Conservation (phyloP, 306 rosid genomes). For the Calophaca sinica region DNA sequence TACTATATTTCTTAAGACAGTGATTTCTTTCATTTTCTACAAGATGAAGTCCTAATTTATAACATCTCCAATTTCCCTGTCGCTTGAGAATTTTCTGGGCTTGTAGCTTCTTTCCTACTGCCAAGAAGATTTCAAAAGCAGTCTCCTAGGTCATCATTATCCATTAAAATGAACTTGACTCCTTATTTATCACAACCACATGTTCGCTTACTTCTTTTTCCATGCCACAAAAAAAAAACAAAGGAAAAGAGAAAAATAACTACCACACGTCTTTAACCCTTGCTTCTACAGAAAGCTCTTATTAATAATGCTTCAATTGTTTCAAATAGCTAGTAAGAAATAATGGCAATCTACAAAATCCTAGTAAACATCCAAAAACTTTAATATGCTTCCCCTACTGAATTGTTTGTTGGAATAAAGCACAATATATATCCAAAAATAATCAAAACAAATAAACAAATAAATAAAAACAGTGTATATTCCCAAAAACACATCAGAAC, state of each 20-base stretch:
- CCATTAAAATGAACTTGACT: not conserved
- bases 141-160: not conserved
- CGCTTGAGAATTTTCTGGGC: not conserved
- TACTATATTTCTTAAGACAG: not conserved
- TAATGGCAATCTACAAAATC: not conserved
- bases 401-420: not conserved
- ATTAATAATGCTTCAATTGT: not conserved
- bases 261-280: not conserved
- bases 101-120: not conserved
- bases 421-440: not conserved
- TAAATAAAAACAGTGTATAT: not conserved
- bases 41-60: constrained; percentile 2
- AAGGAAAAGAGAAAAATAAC: not conserved
- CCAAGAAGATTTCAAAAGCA: not conserved
- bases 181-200: not conserved
- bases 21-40: not conserved
- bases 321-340: constrained; percentile 1
- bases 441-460: not conserved
- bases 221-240: not conserved
- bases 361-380: not conserved
- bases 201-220: not conserved
- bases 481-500: not conserved
- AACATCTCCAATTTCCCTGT: not conserved
- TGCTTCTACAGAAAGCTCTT: constrained; percentile 16
- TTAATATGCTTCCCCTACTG: not conserved